A percentile compares a stretch with the other conserved stretches of the same genome.
Evolutionary conservation across 2,329 filamentous ascomycete species (phyloP).

Genomic region (Passalora sequoiae): DNA sequence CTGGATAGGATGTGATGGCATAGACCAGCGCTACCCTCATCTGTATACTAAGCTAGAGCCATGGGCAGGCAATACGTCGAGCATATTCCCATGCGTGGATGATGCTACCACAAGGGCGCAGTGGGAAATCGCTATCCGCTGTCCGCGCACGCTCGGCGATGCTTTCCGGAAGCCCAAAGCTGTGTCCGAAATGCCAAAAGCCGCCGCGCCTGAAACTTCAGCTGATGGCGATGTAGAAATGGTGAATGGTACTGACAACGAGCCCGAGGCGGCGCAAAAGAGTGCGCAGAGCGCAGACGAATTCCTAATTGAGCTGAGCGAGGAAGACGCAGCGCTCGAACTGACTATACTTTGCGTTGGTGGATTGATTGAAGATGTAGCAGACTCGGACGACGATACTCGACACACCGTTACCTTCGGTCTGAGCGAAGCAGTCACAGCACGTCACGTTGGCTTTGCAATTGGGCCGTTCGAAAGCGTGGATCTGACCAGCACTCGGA

Average conservation of each 20-base stretch:
- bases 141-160: slow-evolving; percentile 80
- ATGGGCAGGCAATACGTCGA: slow-evolving; percentile 72
- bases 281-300: slow-evolving; percentile 35
- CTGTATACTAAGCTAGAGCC: slow-evolving; percentile 80
- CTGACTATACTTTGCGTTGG: slow-evolving; percentile 89
- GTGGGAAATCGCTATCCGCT: slow-evolving; percentile 85
- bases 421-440: slow-evolving; percentile 67
- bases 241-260: slow-evolving; percentile 34
- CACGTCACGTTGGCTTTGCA: slow-evolving; percentile 88
- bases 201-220: slow-evolving; percentile 38
- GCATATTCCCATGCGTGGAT: slow-evolving; percentile 90
- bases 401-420: slow-evolving; percentile 87
- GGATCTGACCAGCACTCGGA: slow-evolving; percentile 74
- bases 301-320: slow-evolving; percentile 46
- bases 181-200: slow-evolving; percentile 7
- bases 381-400: slow-evolving; percentile 68
- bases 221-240: slow-evolving; percentile 32
- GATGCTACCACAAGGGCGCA: slow-evolving; percentile 73
- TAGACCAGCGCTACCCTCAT: slow-evolving; percentile 81
- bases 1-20: slow-evolving; percentile 78
- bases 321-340: slow-evolving; percentile 82
- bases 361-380: slow-evolving; percentile 73
- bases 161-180: slow-evolving; percentile 44
- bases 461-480: slow-evolving; percentile 93
- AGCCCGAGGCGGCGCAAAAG: slow-evolving; percentile 16